Percentiles rank a stretch among this genome's conserved stretches.
These are phyloP conservation scores for Tolypocladium inflatum DNA, from an alignment of 2,329 filamentous ascomycete species.

Conservation along the genomic window DNA sequence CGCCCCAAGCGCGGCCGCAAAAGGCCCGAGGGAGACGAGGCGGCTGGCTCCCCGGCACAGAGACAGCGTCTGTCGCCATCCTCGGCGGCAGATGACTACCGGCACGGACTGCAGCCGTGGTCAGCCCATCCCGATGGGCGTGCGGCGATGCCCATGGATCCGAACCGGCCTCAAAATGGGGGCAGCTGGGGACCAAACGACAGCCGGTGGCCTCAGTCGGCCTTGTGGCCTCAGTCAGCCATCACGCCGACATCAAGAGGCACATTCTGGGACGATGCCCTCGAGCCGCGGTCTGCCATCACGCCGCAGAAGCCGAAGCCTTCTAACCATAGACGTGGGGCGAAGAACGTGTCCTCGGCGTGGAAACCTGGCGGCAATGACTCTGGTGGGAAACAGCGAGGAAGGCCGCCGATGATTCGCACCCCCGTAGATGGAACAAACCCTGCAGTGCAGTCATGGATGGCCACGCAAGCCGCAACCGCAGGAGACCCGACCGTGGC, in stretches of 20 bases:
- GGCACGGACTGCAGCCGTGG: conserved; percentile 31
- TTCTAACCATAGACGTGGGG: conserved; percentile 53
- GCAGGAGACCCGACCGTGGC: conserved; percentile 26
- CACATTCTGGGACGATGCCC: conserved; percentile 43
- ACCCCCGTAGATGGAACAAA: conserved; percentile 54
- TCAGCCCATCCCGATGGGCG: conserved; percentile 33
- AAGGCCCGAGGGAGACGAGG: conserved; percentile 53
- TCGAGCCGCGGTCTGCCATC: conserved; percentile 64
- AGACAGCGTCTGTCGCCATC: conserved; percentile 51
- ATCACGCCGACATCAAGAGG: conserved; percentile 54
- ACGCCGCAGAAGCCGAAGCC: conserved; percentile 51
- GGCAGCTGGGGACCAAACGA: conserved; percentile 29
- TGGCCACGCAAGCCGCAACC: conserved; percentile 36
- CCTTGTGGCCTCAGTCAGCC: conserved; percentile 68
- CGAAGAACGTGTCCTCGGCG: conserved; percentile 78
- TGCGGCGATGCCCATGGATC: conserved; percentile 23
- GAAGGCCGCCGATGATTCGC: conserved; percentile 65
- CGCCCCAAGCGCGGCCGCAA: conserved; percentile 53
- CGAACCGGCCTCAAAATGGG: conserved; percentile 21
- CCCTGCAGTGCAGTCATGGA: conserved; percentile 50
- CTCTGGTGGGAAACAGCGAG: conserved; percentile 61
- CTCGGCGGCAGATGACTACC: conserved; percentile 28
- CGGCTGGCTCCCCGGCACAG: conserved; percentile 41
- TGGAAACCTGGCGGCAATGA: conserved; percentile 63
- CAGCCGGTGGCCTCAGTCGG: conserved; percentile 65